A percentile compares a stretch with the other conserved stretches of the same genome.
Conservation (phyloP, 2,329 filamentous ascomycete genomes). For the Cladosporium sp. region DNA sequence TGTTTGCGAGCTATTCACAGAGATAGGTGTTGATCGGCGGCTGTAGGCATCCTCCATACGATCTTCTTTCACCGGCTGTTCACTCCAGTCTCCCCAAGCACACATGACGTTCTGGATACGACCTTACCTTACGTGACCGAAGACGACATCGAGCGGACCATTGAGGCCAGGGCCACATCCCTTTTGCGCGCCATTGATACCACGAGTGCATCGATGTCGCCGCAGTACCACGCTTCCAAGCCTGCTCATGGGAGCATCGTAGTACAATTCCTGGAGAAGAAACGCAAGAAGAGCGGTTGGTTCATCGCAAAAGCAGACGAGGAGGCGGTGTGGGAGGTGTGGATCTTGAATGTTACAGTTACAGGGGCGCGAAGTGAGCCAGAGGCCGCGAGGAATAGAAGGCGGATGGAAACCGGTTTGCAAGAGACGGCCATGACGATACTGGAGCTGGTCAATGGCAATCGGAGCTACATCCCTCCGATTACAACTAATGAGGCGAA, state of each 20-base stretch:
- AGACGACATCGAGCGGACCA: conserved; percentile 9
- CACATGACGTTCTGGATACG: conserved; percentile 12
- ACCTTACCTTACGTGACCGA: conserved; percentile 46
- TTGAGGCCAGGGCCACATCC: conserved; percentile 9
- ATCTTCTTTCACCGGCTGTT: conserved; percentile 36
- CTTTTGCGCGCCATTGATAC: conserved; percentile 40
- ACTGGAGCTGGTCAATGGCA: not conserved
- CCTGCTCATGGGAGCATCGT: conserved; percentile 35
- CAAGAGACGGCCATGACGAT: conserved; percentile 9
- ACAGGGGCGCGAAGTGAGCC: conserved; percentile 49
- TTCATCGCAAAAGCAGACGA: conserved; percentile 12
- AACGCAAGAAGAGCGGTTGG: conserved; percentile 12
- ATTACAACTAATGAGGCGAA: conserved; percentile 90
- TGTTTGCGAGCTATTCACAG: conserved; percentile 77
- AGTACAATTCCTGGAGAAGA: conserved; percentile 11
- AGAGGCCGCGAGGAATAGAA: conserved; percentile 81
- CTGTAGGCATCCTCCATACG: conserved; percentile 37
- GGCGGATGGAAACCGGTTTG: conserved; percentile 4
- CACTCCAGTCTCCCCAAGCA: conserved; percentile 26
- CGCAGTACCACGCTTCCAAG: conserved; percentile 9
- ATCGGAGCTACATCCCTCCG: conserved; percentile 90
- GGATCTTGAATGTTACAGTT: conserved; percentile 8
- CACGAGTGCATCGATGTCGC: conserved; percentile 90
- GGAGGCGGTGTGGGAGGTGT: conserved; percentile 13
- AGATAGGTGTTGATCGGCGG: not conserved